Conservation (phyloP, 73 alveolate species). For the Paramecium pentaurelia region DNA sequence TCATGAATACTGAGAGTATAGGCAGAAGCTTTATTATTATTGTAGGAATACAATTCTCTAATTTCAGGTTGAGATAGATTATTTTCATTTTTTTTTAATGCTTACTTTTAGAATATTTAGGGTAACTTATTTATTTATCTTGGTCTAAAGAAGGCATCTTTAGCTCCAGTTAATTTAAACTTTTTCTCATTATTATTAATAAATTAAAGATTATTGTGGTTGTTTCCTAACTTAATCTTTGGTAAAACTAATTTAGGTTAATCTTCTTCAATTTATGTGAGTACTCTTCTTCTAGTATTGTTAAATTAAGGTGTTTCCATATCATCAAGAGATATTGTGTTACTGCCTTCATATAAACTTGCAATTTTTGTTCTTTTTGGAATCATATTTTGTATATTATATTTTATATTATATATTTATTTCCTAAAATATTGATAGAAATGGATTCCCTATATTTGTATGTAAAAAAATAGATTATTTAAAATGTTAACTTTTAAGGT, state of each 20-base stretch:
- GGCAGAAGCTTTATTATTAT: background rate
- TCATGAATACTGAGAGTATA: background rate
- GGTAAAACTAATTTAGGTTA: conserved; percentile 8
- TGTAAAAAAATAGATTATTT: background rate
- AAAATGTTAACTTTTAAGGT: background rate
- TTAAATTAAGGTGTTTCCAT: conserved; percentile 16
- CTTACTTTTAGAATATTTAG: background rate
- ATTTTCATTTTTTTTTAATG: background rate
- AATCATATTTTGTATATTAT: background rate
- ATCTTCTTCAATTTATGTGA: background rate
- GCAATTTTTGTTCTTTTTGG: background rate
- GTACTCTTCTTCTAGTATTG: background rate
- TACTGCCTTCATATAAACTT: background rate
- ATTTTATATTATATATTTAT: background rate
- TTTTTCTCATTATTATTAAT: background rate
- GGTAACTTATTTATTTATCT: background rate
- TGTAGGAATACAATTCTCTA: background rate
- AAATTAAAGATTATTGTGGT: background rate
- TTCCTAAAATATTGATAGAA: background rate
- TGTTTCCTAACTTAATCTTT: background rate
- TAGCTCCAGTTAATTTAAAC: background rate
- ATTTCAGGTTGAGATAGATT: background rate
- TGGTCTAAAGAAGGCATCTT: background rate
- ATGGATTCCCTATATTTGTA: background rate
- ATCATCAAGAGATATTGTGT: background rate